These are phyloP conservation scores for Alternaria sp. DNA, from an alignment of 2,329 filamentous ascomycete species.

Conservation along the genomic window DNA sequence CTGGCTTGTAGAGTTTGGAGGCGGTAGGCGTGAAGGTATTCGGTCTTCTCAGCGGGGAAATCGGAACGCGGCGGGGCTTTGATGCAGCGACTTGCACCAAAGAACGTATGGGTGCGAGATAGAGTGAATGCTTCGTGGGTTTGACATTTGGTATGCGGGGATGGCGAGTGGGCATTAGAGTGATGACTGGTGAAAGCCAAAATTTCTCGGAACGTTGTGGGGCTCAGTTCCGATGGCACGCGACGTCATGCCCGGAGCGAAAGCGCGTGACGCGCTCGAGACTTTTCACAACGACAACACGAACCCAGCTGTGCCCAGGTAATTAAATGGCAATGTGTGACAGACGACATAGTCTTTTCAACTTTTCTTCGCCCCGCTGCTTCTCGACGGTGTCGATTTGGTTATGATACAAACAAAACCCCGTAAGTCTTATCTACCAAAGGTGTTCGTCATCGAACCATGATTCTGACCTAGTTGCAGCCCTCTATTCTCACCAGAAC, in stretches of 20 bases:
- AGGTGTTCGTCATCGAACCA: background rate
- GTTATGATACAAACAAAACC: too few species aligned
- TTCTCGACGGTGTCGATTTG: too few species aligned
- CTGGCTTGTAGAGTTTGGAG: background rate
- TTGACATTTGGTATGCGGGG: constrained; percentile 46
- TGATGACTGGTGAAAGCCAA: constrained; percentile 34
- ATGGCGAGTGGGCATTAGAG: constrained; percentile 39
- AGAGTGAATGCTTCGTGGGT: constrained; percentile 18
- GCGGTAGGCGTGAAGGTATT: background rate
- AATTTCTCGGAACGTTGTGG: constrained; percentile 32
- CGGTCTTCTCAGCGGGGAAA: constrained; percentile 35
- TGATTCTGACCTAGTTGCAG: background rate
- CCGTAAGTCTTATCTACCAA: background rate
- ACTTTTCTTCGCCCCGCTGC: too few species aligned
- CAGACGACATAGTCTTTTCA: too few species aligned
- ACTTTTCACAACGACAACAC: background rate
- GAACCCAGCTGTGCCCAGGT: background rate
- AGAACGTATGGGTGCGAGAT: constrained; percentile 21
- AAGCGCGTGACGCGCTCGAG: background rate
- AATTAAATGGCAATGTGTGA: background rate
- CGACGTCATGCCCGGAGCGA: constrained; percentile 25
- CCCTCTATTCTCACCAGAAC: background rate
- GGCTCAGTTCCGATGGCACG: constrained; percentile 27
- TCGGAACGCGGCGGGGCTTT: constrained; percentile 14
- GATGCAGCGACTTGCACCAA: constrained; percentile 36